A percentile compares a stretch with the other conserved stretches of the same genome.
Conservation (phyloP, 495 filamentous ascomycete species). For the Recurvomyces mirabilis region DNA sequence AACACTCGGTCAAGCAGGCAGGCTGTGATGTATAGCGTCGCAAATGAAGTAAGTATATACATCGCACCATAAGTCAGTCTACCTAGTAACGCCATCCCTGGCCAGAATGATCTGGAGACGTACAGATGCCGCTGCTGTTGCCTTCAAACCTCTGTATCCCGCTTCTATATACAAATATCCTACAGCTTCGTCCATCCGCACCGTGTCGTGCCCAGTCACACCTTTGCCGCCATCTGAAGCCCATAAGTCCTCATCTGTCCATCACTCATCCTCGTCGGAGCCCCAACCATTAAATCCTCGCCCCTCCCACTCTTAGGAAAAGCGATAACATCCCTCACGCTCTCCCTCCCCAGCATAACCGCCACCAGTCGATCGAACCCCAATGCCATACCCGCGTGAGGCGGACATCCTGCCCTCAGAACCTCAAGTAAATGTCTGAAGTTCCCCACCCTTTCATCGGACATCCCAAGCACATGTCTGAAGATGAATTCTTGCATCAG, state of each 20-base stretch:
- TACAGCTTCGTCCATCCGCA: too few species aligned
- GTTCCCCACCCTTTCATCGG: conserved; percentile 49
- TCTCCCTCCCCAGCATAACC: conserved; percentile 61
- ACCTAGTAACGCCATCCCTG: too few species aligned
- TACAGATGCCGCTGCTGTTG: too few species aligned
- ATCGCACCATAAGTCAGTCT: too few species aligned
- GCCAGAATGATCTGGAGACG: too few species aligned
- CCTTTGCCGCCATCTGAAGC: too few species aligned
- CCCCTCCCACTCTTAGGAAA: conserved; percentile 89
- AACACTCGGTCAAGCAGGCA: too few species aligned
- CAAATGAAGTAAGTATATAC: too few species aligned
- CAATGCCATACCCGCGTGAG: conserved; percentile 85
- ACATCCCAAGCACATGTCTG: conserved; percentile 61
- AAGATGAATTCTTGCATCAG: conserved; percentile 77
- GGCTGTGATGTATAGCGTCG: too few species aligned
- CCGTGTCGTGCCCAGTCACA: too few species aligned
- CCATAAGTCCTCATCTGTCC: conserved; percentile 60
- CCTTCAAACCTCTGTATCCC: too few species aligned
- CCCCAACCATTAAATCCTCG: conserved; percentile 69
- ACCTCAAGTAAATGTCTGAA: conserved; percentile 79
- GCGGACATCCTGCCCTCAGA: conserved; percentile 82
- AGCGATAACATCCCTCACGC: conserved; percentile 83
- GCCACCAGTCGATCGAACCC: conserved; percentile 88
- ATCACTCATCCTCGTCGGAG: conserved; percentile 53
- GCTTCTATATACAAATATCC: too few species aligned